Conservation (phyloP, 208 protist species). For the Herpetomonas muscarum region DNA sequence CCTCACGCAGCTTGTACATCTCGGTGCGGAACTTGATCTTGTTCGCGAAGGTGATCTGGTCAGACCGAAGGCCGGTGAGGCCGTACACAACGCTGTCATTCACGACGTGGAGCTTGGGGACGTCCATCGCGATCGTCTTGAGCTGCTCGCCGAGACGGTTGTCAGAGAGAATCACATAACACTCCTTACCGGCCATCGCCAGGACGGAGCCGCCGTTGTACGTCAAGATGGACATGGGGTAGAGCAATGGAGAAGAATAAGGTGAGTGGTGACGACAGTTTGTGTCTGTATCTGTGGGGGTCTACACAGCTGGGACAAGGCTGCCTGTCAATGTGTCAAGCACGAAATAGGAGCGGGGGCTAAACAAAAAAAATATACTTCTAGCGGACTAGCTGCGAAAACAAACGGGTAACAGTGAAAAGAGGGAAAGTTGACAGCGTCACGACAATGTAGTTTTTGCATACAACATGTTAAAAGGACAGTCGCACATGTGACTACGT, state of each 20-base stretch:
- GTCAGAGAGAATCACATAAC: slow-evolving; percentile 98
- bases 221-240: slow-evolving; percentile 84
- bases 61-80: slow-evolving; percentile 95
- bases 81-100: slow-evolving; percentile 94
- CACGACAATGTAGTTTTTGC: too few relatives aligned
- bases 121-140: slow-evolving; percentile 95
- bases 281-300: too few relatives aligned
- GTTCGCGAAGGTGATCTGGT: slow-evolving; percentile 95
- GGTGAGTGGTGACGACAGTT: too few relatives aligned
- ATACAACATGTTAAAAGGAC: too few relatives aligned
- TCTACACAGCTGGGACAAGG: too few relatives aligned
- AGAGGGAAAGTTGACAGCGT: too few relatives aligned
- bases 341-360: too few relatives aligned
- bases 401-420: too few relatives aligned
- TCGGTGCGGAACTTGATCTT: slow-evolving; percentile 87
- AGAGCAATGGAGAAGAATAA: not conserved
- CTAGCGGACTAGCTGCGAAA: too few relatives aligned
- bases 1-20: slow-evolving; percentile 89
- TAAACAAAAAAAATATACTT: too few relatives aligned
- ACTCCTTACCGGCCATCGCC: slow-evolving; percentile 98
- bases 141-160: slow-evolving; percentile 94
- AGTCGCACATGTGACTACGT: too few relatives aligned
- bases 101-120: slow-evolving; percentile 95
- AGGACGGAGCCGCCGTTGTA: slow-evolving; percentile 98
- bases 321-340: too few relatives aligned